Evolutionary conservation across 805 yeast genomes (phyloP), one percentile per base, ranked within the genome.

Genomic region (Grigorovia humatica): DNA sequence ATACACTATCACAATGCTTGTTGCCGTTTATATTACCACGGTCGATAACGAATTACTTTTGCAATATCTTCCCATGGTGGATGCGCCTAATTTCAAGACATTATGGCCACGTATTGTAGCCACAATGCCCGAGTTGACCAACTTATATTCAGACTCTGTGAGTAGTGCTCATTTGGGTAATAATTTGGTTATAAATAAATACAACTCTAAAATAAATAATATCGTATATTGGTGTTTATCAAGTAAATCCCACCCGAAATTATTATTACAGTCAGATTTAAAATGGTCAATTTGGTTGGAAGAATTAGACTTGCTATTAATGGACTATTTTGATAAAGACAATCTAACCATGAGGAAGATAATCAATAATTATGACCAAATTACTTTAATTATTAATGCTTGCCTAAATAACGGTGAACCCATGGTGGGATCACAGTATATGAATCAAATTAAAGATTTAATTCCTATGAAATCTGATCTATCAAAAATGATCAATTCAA

Each of bases 361-460:
- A 11, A 82, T 78, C 50, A 77, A 83, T 46, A 84, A 88, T 61
- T 76, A 75, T 56, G 95, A 88, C 60, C 79, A 85, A 1, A 67
- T 89, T 46, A 76, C 85, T 35, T 71, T 88, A 58, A 67, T 91
- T 41, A 69, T 90, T 54, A 84, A 81, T 60, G 93, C 86, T 61
- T 79, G 87, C 80, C 62, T 89, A 13, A 95, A 88, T 58, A 82
- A 80, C 43, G 90, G 91, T 3, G 73, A 76, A 38, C 95, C 96
- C 2, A 78, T 78, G 55, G 71, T 78, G 47, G 81, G 88, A 0
- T 96, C 89, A 56, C 72, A 80, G 50, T 55, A 87, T 43, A 53
- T 51, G 19, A 64, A 88, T 63, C 76, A 79, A 47, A 64, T 91
- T 40, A 72, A 80, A 49, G 91, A 85, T 50, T 66, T 82, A 9